phyloP scores from a whole-genome alignment of 306 rosid genomes.

The Inga oerstediana region DNA sequence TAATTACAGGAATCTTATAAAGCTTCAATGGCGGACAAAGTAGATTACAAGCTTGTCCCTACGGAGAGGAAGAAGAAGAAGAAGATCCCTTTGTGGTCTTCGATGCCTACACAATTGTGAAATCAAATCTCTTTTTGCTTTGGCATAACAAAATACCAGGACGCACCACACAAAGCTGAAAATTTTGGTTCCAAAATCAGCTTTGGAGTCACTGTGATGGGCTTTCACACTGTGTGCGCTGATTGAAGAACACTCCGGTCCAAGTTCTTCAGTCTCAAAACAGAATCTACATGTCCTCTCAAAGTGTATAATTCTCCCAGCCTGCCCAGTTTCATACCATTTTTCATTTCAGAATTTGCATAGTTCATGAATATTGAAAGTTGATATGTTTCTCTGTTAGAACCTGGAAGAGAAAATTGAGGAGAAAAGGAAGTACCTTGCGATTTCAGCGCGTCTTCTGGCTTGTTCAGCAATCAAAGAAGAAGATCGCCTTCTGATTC shows the following conservation, averaged over 20 bases:
- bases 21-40: constrained; percentile 22
- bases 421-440: constrained; percentile 44
- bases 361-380: neutral
- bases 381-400: neutral
- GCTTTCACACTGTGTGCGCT: constrained; percentile 67
- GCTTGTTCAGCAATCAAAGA: constrained; percentile 69
- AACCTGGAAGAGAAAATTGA: neutral
- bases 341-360: neutral
- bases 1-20: constrained; percentile 18
- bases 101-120: neutral
- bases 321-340: constrained; percentile 47
- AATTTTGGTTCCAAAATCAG: constrained; percentile 17
- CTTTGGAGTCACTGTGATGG: neutral
- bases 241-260: constrained; percentile 49
- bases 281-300: constrained; percentile 80
- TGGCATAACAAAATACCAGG: constrained; percentile 12
- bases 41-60: neutral
- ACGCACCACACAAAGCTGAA: neutral
- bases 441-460: constrained; percentile 70
- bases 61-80: neutral
- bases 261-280: constrained; percentile 69
- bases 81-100: constrained; percentile 14
- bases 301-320: constrained; percentile 73
- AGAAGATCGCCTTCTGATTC: constrained; percentile 47
- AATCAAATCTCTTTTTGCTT: constrained; percentile 14